Percentiles rank a stretch among this genome's conserved stretches.
Conservation (phyloP, 2,329 filamentous ascomycete genomes). For the Thielaviopsis populi region DNA sequence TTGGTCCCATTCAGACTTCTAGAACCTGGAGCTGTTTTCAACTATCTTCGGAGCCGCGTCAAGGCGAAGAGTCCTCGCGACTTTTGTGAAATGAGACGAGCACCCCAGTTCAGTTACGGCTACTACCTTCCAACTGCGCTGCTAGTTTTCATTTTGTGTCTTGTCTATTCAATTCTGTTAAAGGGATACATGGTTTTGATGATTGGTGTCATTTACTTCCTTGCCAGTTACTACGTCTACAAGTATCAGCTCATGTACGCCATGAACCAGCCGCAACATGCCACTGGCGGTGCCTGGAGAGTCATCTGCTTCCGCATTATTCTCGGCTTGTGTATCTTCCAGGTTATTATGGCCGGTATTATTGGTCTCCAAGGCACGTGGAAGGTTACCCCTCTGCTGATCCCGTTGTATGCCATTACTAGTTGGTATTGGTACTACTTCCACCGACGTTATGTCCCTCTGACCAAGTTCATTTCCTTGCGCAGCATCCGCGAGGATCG, state of each 20-base stretch:
- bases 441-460: constrained; percentile 62
- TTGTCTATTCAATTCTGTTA: constrained; percentile 81
- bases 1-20: constrained; percentile 84
- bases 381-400: constrained; percentile 53
- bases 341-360: constrained; percentile 78
- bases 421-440: constrained; percentile 85
- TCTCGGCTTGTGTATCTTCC: constrained; percentile 73
- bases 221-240: constrained; percentile 75
- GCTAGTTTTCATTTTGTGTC: constrained; percentile 84
- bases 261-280: constrained; percentile 93
- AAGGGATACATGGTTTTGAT: constrained; percentile 68
- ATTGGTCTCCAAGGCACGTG: constrained; percentile 62
- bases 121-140: constrained; percentile 90
- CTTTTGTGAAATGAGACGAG: constrained; percentile 64
- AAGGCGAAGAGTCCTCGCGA: constrained; percentile 79
- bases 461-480: constrained; percentile 85
- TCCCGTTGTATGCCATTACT: constrained; percentile 64
- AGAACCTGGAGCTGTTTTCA: constrained; percentile 69
- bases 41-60: constrained; percentile 69
- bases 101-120: constrained; percentile 84
- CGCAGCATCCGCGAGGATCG: constrained; percentile 57
- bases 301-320: constrained; percentile 92
- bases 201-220: constrained; percentile 70
- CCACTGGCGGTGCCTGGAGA: constrained; percentile 84
- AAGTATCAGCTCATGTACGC: constrained; percentile 97